These are phyloP conservation scores for Excoecaria cochinchinensis DNA, from an alignment of 345 rosid species.

Conservation along the genomic window DNA sequence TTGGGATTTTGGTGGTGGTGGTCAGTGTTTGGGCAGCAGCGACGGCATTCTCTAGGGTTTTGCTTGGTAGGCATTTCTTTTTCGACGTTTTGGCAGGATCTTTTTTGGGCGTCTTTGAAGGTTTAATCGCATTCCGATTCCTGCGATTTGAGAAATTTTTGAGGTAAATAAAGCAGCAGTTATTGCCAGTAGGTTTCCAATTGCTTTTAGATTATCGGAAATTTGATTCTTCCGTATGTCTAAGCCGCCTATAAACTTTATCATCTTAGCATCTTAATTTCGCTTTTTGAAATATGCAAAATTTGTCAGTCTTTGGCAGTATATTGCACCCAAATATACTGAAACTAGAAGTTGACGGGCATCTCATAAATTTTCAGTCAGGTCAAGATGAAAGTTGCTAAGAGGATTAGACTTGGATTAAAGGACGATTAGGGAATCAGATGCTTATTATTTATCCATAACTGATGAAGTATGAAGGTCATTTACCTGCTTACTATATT, in stretches of 20 bases:
- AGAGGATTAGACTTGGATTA: background rate
- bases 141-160: slow-evolving; percentile 23
- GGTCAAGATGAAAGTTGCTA: background rate
- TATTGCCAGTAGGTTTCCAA: background rate
- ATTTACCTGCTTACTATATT: background rate
- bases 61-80: slow-evolving; percentile 77
- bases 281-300: background rate
- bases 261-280: background rate
- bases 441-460: background rate
- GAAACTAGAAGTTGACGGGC: background rate
- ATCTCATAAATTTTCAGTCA: background rate
- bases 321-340: background rate
- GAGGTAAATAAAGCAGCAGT: slow-evolving; percentile 14
- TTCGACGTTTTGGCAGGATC: slow-evolving; percentile 71
- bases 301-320: background rate
- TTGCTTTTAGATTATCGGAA: background rate
- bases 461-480: background rate
- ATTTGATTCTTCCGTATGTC: background rate
- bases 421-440: background rate
- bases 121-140: slow-evolving; percentile 35
- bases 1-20: slow-evolving; percentile 25
- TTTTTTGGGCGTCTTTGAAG: slow-evolving; percentile 63
- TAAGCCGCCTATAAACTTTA: background rate
- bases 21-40: slow-evolving; percentile 66
- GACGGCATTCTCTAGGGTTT: slow-evolving; percentile 71